Evolutionary conservation across 1,139 yeast genomes (phyloP), one percentile per base, ranked within the genome.

Genomic region (Chernovozyma aurita): DNA sequence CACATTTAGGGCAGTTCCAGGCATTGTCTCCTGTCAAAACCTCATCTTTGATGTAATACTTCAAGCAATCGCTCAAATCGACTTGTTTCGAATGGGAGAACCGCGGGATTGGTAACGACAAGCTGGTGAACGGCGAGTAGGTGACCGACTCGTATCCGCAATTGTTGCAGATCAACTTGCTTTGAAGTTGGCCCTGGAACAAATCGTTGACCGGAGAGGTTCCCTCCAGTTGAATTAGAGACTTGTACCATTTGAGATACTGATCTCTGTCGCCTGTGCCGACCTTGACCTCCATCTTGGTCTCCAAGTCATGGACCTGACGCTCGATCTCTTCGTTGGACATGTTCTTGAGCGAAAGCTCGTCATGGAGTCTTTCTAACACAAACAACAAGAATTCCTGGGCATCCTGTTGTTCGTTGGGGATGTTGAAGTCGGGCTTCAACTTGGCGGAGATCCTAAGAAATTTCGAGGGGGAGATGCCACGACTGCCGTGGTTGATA

Each of bases 1-100:
- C 16, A 61, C 94, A 84, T 37, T 71, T 70, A 2, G 92, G 86
- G 59, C 94, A 84, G 42, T 76, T 70, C 94, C 94, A 84, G 7
- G 85, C 83, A 55, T 84, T 81, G 22, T 82, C 88, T 14, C 85
- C 87, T 9, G 76, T 71, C 36, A 84, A 58, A 1, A 79, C 57
- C 54, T 84, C 94, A 41, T 83, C 85, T 42, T 74, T 74, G 1
- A 84, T 80, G 52, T 78, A 83, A 53, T 80, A 72, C 31, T 73
- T 66, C 38, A 84, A 70, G 49, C 94, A 84, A 43, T 80, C 83
- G 29, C 78, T 75, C 34, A 79, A 54, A 35, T 73, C 66, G 15
- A 70, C 67, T 45, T 41, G 13, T 47, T 44, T 13, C 58, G 59
- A 25, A n/a, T n/a, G n/a, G n/a, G n/a, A n/a, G n/a, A n/a, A n/a